phyloP scores from a whole-genome alignment of 768 basidiomycete species.

The Rhizopogon vulgaris region DNA sequence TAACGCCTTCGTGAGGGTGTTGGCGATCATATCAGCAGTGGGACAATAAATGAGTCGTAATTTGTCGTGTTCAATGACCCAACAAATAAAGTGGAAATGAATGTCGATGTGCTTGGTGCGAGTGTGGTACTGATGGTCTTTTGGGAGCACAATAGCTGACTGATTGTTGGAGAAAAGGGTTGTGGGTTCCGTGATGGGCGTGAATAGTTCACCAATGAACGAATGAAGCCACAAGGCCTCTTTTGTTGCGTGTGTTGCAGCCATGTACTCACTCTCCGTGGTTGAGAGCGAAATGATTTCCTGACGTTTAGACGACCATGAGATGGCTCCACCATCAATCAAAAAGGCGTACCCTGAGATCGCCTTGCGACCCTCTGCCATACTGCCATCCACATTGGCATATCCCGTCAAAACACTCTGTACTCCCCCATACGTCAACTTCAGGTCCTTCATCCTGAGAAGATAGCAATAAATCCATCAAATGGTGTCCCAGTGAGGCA shows the following conservation, averaged over 20 bases:
- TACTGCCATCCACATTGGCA: conserved; percentile 11
- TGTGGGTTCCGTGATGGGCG: conserved; percentile 4
- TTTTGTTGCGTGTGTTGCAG: conserved; percentile 22
- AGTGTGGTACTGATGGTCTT: conserved; percentile 24
- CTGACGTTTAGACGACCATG: conserved; percentile 33
- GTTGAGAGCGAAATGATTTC: conserved; percentile 29
- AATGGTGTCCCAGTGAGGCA: too few relatives aligned
- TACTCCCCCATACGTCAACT: too few relatives aligned
- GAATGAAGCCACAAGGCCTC: conserved; percentile 16
- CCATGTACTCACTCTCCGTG: conserved; percentile 27
- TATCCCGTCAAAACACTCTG: too few relatives aligned
- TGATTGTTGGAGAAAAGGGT: neutral
- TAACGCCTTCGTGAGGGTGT: conserved; percentile 36
- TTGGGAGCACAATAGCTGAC: too few relatives aligned
- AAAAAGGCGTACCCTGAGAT: conserved; percentile 16
- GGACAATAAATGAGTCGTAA: conserved; percentile 14
- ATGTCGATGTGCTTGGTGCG: conserved; percentile 33
- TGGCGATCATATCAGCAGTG: conserved; percentile 26
- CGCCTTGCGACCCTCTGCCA: neutral
- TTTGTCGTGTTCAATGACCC: conserved; percentile 15
- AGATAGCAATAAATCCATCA: too few relatives aligned
- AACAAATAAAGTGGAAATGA: conserved; percentile 27
- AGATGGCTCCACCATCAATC: conserved; percentile 9
- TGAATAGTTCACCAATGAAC: conserved; percentile 7
- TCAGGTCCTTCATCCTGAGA: too few relatives aligned